Conservation (phyloP, 495 filamentous ascomycete genomes). For the Apiosordaria backusii region DNA sequence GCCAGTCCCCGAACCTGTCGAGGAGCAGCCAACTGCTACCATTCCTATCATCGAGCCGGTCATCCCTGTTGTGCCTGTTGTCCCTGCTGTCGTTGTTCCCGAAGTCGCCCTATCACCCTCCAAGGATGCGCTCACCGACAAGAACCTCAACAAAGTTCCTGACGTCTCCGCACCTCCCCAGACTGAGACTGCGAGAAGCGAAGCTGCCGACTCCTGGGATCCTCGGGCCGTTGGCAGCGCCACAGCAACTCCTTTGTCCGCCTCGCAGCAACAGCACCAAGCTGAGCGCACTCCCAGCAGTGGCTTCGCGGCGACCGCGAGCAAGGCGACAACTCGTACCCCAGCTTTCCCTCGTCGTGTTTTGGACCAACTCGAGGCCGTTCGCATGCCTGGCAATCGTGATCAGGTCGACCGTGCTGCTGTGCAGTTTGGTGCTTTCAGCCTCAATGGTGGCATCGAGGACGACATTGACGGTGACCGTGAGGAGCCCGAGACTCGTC, state of each 20-base stretch:
- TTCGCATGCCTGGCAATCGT: conserved; percentile 98
- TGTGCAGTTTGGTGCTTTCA: conserved; percentile 98
- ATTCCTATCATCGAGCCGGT: conserved; percentile 13
- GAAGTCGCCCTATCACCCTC: conserved; percentile 58
- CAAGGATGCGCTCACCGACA: conserved; percentile 83
- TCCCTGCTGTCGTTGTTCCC: conserved; percentile 45
- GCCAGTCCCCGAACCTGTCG: conserved; percentile 18
- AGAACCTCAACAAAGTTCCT: conserved; percentile 83
- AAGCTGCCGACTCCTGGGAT: conserved; percentile 78
- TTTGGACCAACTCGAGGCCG: conserved; percentile 91
- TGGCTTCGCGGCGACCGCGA: conserved; percentile 68
- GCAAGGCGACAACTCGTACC: conserved; percentile 68
- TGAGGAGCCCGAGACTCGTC: conserved; percentile 90
- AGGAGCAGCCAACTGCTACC: conserved; percentile 10
- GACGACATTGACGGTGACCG: conserved; percentile 90
- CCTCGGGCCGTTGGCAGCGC: conserved; percentile 53
- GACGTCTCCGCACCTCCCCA: conserved; percentile 71
- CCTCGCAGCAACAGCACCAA: conserved; percentile 56
- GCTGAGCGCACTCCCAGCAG: conserved; percentile 53
- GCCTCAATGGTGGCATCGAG: conserved; percentile 70
- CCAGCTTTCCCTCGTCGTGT: conserved; percentile 77
- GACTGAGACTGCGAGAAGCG: conserved; percentile 86
- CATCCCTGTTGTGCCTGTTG: conserved; percentile 26
- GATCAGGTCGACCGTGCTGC: conserved; percentile 80
- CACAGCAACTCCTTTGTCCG: conserved; percentile 51